Evolutionary conservation across 129 eudicot genomes (phyloP).

Genomic region (Escallonia herrerae): DNA sequence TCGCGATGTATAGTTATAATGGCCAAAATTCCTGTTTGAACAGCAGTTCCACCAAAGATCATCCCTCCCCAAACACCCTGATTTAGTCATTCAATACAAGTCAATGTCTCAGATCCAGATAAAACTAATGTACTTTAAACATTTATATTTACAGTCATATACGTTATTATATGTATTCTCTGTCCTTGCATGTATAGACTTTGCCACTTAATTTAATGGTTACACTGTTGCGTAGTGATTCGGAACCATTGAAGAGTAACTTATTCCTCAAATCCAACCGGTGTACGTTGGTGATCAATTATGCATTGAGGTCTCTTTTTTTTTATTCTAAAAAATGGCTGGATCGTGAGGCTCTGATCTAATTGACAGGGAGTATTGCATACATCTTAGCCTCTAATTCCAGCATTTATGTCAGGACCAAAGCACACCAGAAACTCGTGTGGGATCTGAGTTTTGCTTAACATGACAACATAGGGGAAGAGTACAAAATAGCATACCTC

Average conservation of each 20-base stretch:
- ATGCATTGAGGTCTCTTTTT: too few species aligned
- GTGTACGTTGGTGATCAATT: too few species aligned
- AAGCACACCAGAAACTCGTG: too few species aligned
- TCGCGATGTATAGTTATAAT: conserved; percentile 45
- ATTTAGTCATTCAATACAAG: neutral
- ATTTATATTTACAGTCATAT: neutral
- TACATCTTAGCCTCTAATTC: too few species aligned
- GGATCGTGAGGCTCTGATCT: too few species aligned
- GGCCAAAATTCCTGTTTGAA: conserved; percentile 56
- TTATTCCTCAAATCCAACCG: neutral
- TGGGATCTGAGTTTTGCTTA: too few species aligned
- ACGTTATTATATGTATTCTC: neutral
- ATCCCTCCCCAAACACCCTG: conserved; percentile 89
- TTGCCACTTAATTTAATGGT: neutral
- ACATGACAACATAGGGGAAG: too few species aligned
- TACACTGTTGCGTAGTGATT: neutral
- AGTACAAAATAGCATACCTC: conserved; percentile 27
- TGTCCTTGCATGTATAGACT: neutral
- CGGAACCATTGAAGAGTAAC: neutral
- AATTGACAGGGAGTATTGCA: too few species aligned
- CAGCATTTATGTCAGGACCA: too few species aligned
- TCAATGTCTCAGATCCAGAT: neutral
- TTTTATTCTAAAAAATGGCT: too few species aligned
- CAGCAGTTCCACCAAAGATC: conserved; percentile 82
- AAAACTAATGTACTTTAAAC: neutral